Conservation (phyloP, 1,284 basidiomycete species). For the Fomitopsis betulina region DNA sequence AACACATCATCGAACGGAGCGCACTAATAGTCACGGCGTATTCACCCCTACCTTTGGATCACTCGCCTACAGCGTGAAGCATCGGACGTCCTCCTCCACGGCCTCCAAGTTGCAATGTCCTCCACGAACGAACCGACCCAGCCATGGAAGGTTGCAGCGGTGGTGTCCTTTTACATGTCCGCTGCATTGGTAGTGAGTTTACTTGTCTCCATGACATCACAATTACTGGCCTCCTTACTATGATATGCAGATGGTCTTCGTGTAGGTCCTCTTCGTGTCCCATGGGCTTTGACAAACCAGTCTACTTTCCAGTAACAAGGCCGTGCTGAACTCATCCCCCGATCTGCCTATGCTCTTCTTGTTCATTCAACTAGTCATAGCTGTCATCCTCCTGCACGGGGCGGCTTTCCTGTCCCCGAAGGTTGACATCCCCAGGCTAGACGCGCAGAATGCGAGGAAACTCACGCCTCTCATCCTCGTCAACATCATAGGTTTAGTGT, state of each 20-base stretch:
- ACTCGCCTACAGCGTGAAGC: background rate
- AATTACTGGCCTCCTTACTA: slow-evolving; percentile 3
- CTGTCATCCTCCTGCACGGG: slow-evolving; percentile 58
- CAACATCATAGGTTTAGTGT: slow-evolving; percentile 68
- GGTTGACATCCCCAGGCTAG: slow-evolving; percentile 54
- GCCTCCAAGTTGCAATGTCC: slow-evolving; percentile 20
- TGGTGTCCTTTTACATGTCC: slow-evolving; percentile 74
- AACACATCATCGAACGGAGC: background rate
- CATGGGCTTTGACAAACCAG: background rate
- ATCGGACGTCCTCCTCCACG: background rate
- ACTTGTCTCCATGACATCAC: background rate
- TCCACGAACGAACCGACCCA: slow-evolving; percentile 23
- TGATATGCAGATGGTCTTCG: slow-evolving; percentile 56
- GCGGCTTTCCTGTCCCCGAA: slow-evolving; percentile 41
- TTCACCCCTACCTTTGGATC: background rate
- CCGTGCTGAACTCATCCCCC: slow-evolving; percentile 63
- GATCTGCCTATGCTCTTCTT: slow-evolving; percentile 69
- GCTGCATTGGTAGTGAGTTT: slow-evolving; percentile 64
- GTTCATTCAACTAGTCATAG: slow-evolving; percentile 62
- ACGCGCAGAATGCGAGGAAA: slow-evolving; percentile 48
- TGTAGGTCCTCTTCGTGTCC: slow-evolving; percentile 34
- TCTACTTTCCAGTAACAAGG: slow-evolving; percentile 53
- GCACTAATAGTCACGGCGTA: background rate
- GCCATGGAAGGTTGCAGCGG: slow-evolving; percentile 53
- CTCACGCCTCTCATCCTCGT: slow-evolving; percentile 60